Base-by-base conservation (phyloP, 2,329 filamentous ascomycete genomes). In the Fusarium bulbicola region DNA sequence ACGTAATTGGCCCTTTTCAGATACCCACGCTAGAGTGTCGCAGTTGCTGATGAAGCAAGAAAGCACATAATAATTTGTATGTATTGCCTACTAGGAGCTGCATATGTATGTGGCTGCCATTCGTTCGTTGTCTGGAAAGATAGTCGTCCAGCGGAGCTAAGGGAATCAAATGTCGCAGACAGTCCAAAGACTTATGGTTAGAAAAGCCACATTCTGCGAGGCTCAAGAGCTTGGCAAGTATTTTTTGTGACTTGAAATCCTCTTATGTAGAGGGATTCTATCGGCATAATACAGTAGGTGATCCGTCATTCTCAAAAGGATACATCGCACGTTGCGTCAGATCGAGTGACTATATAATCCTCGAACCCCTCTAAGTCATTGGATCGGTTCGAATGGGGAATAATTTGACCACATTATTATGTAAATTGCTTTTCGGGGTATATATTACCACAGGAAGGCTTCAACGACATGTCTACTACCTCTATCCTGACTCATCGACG, bases 31-130 rank as follows among this genome's bases (percentile, higher is more conserved):
- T 45, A 37, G 15, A 40, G 42, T 54, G 46, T 42, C 47, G 16
- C 28, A 36, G 24, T 36, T 42, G 36, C 37, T 60, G n/a, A 54
- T 54, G 28, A 53, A 54, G 46, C 46, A 60, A 26, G 7, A 24
- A 21, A 43, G 49, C 34, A 42, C 46, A 54, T 52, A 60, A 54
- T 20, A 9, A 4, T 16, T n/a, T 13, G 28, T 42, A 13, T 7
- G 15, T 59, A 50, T 37, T 59, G 32, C 32, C 34, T 36, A n/a
- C 49, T 36, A 7, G 0, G 18, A 26, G 18, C 9, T 52, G 30
- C 5, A 24, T 36, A 8, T 1, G 3, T 2, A 21, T 8, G 16
- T 20, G n/a, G 0, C n/a, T 14, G 7, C 32, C 11, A 36, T 26
- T 52, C 32, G 49, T 20, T 36, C n/a, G 5, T 36, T 26, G 9